These are phyloP conservation scores for Arachis stenosperma DNA, from an alignment of 306 rosid genomes.

Conservation along the genomic window DNA sequence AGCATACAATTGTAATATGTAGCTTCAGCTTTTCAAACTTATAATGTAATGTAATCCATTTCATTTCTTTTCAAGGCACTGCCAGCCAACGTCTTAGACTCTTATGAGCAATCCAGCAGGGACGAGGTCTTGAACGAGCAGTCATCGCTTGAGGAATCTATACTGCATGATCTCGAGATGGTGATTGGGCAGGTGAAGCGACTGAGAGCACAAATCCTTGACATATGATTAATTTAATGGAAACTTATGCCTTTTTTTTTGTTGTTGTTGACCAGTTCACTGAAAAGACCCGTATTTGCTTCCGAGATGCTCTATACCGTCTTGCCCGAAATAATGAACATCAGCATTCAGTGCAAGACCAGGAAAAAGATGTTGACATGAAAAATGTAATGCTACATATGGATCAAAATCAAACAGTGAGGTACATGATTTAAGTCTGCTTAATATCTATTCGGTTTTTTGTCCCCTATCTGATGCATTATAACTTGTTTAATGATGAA, in stretches of 20 bases:
- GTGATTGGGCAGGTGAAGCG: constrained; percentile 55
- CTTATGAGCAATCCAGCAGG: constrained; percentile 35
- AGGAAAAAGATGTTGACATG: constrained; percentile 28
- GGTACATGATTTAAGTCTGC: constrained; percentile 42
- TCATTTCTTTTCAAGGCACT: constrained; percentile 35
- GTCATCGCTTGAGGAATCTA: constrained; percentile 48
- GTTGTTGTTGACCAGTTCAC: constrained; percentile 48
- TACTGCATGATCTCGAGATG: constrained; percentile 57
- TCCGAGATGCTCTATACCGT: constrained; percentile 70
- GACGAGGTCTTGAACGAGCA: constrained; percentile 28
- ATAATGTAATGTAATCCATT: constrained; percentile 2
- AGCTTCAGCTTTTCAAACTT: constrained; percentile 8
- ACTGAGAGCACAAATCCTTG: background rate
- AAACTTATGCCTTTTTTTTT: constrained; percentile 29
- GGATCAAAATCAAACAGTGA: constrained; percentile 31
- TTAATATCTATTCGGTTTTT: background rate
- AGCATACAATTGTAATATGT: background rate
- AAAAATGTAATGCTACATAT: constrained; percentile 21
- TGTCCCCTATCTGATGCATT: background rate
- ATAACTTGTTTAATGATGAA: background rate
- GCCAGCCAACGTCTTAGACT: constrained; percentile 13
- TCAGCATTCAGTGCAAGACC: constrained; percentile 22
- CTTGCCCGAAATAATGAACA: constrained; percentile 56
- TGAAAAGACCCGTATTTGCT: constrained; percentile 55
- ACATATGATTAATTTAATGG: background rate